phyloP scores from a whole-genome alignment of 1,284 basidiomycete genomes.

The Farysia itapuensis region DNA sequence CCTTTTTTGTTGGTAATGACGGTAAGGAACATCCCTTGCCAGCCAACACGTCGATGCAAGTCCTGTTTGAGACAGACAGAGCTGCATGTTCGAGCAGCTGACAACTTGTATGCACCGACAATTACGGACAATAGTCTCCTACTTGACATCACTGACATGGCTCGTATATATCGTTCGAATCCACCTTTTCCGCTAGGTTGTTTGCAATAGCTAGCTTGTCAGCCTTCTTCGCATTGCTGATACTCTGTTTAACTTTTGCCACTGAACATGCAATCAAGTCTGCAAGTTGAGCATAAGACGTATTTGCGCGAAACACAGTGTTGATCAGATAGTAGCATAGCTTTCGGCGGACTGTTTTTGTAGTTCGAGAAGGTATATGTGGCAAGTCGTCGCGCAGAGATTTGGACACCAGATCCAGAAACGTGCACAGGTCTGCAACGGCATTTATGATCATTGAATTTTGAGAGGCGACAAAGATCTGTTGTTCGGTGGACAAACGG shows the following conservation, averaged over 20 bases:
- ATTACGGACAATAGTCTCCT: no score
- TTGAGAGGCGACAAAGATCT: slow-evolving; percentile 6
- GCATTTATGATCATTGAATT: slow-evolving; percentile 16
- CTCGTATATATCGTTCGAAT: no score
- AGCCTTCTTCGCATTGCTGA: neutral
- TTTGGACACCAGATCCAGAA: slow-evolving; percentile 3
- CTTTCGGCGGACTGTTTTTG: slow-evolving; percentile 12
- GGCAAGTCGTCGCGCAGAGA: neutral
- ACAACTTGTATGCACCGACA: neutral
- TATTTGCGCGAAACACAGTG: neutral
- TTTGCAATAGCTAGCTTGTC: neutral
- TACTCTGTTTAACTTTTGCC: neutral
- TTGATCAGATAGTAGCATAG: slow-evolving; percentile 22
- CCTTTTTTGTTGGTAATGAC: slow-evolving; percentile 23
- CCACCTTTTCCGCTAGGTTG: neutral
- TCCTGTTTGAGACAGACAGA: slow-evolving; percentile 15
- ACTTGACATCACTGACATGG: no score
- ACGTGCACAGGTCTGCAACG: slow-evolving; percentile 14
- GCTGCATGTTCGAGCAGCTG: neutral
- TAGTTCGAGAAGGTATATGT: no score
- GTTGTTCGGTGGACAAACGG: slow-evolving; percentile 3
- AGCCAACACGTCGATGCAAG: slow-evolving; percentile 31
- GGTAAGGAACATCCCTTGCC: slow-evolving; percentile 30
- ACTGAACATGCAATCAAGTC: neutral
- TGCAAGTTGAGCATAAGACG: neutral